phyloP scores from a whole-genome alignment of 2,329 filamentous ascomycete species.

The Coniella vitis region DNA sequence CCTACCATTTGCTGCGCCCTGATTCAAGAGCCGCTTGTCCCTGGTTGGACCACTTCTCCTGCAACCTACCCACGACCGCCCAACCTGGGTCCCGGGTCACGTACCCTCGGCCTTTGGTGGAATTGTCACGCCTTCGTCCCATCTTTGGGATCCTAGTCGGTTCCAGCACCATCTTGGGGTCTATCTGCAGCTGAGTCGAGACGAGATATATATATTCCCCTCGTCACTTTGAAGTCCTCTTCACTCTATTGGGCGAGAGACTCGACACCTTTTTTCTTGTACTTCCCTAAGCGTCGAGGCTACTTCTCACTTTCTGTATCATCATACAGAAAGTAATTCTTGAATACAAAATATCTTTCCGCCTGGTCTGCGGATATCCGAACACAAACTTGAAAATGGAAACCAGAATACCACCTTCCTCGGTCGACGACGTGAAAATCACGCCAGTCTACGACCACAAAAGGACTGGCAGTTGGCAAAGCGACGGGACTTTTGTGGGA shows the following conservation, averaged over 20 bases:
- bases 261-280: no score
- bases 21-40: no score
- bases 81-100: no score
- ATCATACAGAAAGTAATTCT: neutral
- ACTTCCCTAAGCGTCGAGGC: no score
- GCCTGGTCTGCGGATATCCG: no score
- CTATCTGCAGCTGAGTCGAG: neutral
- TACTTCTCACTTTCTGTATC: neutral
- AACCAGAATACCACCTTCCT: neutral
- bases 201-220: neutral
- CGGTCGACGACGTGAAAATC: neutral
- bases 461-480: slow-evolving; percentile 7
- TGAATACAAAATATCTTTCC: no score
- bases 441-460: neutral
- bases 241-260: neutral
- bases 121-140: slow-evolving; percentile 9
- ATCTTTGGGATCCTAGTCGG: neutral
- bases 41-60: no score
- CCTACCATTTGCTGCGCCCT: no score
- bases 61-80: no score
- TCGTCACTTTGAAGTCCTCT: neutral
- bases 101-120: neutral
- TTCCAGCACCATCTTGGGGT: neutral
- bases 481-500: slow-evolving; percentile 3
- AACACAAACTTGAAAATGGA: neutral